These are phyloP conservation scores for Aureobasidium sp. DNA, from an alignment of 2,329 filamentous ascomycete species.

Conservation along the genomic window DNA sequence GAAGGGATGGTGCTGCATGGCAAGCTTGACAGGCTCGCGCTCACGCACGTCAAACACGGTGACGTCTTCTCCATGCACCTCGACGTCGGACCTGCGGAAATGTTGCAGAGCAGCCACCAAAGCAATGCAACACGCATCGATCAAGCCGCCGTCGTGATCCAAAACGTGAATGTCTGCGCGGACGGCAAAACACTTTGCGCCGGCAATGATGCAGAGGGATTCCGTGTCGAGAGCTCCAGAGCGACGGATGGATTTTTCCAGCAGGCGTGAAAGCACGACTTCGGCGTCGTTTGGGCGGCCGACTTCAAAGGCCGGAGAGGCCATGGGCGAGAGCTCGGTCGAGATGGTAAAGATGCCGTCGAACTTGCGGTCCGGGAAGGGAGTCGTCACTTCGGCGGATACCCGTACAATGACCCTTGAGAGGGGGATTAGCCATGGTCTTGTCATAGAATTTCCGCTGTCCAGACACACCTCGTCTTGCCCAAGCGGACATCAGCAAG, in stretches of 20 bases:
- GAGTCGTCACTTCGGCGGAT: slow-evolving; percentile 79
- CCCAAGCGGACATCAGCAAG: slow-evolving; percentile 80
- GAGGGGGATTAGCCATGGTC: slow-evolving; percentile 22
- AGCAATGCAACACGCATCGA: slow-evolving; percentile 79
- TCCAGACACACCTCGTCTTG: slow-evolving; percentile 66
- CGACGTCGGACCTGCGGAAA: slow-evolving; percentile 84
- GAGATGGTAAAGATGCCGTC: slow-evolving; percentile 92
- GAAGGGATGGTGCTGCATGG: slow-evolving; percentile 85
- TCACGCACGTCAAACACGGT: slow-evolving; percentile 80
- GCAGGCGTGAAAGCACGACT: slow-evolving; percentile 73
- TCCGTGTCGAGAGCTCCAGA: slow-evolving; percentile 92
- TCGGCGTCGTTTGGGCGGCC: slow-evolving; percentile 77
- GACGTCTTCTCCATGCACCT: slow-evolving; percentile 74
- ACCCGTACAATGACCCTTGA: slow-evolving; percentile 73
- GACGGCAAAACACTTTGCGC: slow-evolving; percentile 83
- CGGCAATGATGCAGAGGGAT: slow-evolving; percentile 86
- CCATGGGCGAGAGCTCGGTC: slow-evolving; percentile 87
- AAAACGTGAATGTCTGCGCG: slow-evolving; percentile 88
- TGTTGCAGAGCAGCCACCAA: slow-evolving; percentile 84
- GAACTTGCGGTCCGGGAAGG: slow-evolving; percentile 81
- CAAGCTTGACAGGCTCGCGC: slow-evolving; percentile 81
- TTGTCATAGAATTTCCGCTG: background rate
- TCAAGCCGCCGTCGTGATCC: slow-evolving; percentile 81
- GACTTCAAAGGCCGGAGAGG: slow-evolving; percentile 81
- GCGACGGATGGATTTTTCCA: slow-evolving; percentile 90